Base-by-base conservation (phyloP, 148 eudicot species). In the Talinum fruticosum region DNA sequence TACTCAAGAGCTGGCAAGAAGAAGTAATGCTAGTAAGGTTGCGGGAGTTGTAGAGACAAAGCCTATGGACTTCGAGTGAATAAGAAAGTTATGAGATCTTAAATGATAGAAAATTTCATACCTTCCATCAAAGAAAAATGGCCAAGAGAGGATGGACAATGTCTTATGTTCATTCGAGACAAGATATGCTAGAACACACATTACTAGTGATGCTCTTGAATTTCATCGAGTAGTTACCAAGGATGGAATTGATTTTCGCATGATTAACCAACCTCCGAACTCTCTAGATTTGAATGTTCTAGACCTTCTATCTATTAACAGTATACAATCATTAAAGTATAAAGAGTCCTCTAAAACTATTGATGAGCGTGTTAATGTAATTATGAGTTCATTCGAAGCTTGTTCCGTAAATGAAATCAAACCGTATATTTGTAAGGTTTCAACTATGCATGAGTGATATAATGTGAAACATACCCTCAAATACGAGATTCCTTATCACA, bases 281-380 rank as follows among this genome's bases (percentile, higher is more conserved):
- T 34, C 26, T 45, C 75, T 57, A n/a, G 10, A 41, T 26, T 34
- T 72, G 75, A 72, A 72, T 30, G 75, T 41, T 15, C 18, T 69
- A 44, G 72, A 69, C 44, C 41, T 69, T 19, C 1, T 4, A 3
- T 69, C 32, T 69, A 33, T 69, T 69, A 32, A 33, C 30, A 13
- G 16, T 24, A 69, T 69, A 16, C 38, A 69, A 7, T 24, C 72
- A 30, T 19, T 33, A 35, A 18, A 69, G 33, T 21, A 33, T 69
- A 28, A 30, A 23, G 7, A 18, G n/a, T 69, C 38, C 44, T 44
- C 72, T 69, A 35, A 10, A 24, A 69, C 6, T 24, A 33, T 69
- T 35, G 72, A 69, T 32, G 72, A 34, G n/a, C 21, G 33, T 32
- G 72, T 69, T 8, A 69, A 21, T 69, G 72, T 21, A 6, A 2